Evolutionary conservation across 164 flowering plant genomes (phyloP), one percentile per base, ranked within the genome.

Genomic region (Magnolia kwangsiensis): DNA sequence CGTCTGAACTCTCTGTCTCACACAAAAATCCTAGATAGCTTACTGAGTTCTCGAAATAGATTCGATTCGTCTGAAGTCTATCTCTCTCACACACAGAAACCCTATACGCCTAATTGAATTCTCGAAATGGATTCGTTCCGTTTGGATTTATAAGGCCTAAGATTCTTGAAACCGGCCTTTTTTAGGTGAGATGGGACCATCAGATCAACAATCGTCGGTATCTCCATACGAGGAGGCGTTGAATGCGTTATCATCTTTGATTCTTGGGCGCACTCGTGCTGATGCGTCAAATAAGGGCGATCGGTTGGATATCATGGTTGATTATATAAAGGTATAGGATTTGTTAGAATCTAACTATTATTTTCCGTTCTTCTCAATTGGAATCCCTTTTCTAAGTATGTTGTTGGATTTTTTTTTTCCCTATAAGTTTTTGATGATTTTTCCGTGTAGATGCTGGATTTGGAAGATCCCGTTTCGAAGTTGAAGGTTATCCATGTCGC

Each of bases 401-500:
- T 51, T 21, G 13, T 11, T 72, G 18, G 10, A 19, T 21, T 20
- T 23, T 7, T 1, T 27, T 50, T n/a, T 19, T 8, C 16, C n/a
- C 29, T 67, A n/a, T 37, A 24, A 23, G 37, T 11, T 55, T 70
- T 72, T 78, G 66, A 1, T 75, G 64, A 8, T 9, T 14, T 65
- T 69, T 27, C 29, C 1, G 21, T 76, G 66, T 75, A 95, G 99
- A 87, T 96, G 6, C 78, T 96, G 84, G 97, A 91, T 7, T 80
- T 94, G 89, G 98, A 96, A 20, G 92, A 87, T 80, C 77, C 90
- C 2, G 84, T 94, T 79, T 79, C 89, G 0, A 31, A 88, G 81
- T 78, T 94, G 94, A 96, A 91, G 84, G 68, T 96, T 73, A 94
- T 96, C 73, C 99, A 96, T 82, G 97, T 94, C 24, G 99, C 99